A percentile compares a stretch with the other conserved stretches of the same genome.
Evolutionary conservation across 108 stramenopile genomes (phyloP).

Genomic region (Fistulifera solaris): DNA sequence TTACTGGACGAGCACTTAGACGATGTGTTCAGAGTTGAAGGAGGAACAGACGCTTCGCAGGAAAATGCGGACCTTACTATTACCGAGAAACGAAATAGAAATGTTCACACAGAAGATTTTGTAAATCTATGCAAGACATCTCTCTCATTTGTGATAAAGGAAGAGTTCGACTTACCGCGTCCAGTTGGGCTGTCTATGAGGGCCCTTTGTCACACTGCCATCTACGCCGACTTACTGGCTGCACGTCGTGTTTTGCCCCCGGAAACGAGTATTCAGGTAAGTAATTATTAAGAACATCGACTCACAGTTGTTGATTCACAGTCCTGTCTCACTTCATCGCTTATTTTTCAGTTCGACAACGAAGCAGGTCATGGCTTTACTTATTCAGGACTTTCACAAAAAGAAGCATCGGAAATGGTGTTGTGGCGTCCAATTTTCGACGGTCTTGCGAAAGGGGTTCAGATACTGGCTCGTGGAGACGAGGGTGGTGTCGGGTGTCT

Average conservation of each 20-base stretch:
- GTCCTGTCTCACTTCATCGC: not conserved
- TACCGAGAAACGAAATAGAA: conserved; percentile 39
- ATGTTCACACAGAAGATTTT: conserved; percentile 79
- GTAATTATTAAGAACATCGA: not conserved
- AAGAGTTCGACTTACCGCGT: conserved; percentile 34
- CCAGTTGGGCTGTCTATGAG: conserved; percentile 78
- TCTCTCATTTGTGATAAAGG: conserved; percentile 55
- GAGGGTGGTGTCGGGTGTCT: conserved; percentile 72
- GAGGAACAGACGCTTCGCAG: conserved; percentile 10
- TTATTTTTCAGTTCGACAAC: conserved; percentile 26
- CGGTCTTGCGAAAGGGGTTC: conserved; percentile 64
- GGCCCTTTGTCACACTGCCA: conserved; percentile 81
- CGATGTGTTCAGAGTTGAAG: conserved; percentile 11
- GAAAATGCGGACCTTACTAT: conserved; percentile 24
- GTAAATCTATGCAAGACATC: conserved; percentile 67
- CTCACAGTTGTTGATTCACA: not conserved
- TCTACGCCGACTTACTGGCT: conserved; percentile 80
- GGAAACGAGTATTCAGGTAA: conserved; percentile 28
- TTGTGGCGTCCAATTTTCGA: conserved; percentile 79
- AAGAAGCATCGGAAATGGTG: conserved; percentile 74
- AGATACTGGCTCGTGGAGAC: conserved; percentile 38
- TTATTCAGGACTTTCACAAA: conserved; percentile 51
- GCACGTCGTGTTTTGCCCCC: conserved; percentile 58
- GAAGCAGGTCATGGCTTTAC: conserved; percentile 44
- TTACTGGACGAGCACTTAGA: conserved; percentile 75